phyloP scores from a whole-genome alignment of 306 rosid genomes.

The Trifolium fragiferum region DNA sequence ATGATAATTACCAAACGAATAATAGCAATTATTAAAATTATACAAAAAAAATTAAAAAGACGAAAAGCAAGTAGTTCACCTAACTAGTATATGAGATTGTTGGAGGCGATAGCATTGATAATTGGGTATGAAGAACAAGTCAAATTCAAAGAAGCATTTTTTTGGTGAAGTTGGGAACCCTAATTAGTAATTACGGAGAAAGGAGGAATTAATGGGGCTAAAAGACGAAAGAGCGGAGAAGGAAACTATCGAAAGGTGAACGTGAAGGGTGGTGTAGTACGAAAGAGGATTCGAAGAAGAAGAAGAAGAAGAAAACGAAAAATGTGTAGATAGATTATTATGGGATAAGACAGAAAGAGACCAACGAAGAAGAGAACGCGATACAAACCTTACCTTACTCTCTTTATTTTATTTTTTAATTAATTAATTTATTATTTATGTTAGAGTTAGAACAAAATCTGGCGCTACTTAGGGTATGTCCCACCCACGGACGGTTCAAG shows the following conservation, averaged over 20 bases:
- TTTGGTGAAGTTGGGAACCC: conserved; percentile 30
- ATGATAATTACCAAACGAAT: neutral
- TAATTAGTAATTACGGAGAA: conserved; percentile 16
- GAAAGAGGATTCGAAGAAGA: neutral
- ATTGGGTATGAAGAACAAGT: conserved; percentile 33
- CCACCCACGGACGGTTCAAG: neutral
- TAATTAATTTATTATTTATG: no score
- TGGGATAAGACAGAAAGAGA: conserved; percentile 39
- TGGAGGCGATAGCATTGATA: conserved; percentile 21
- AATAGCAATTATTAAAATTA: conserved; percentile 3
- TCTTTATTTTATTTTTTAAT: neutral
- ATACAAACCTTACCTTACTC: neutral
- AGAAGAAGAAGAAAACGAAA: neutral
- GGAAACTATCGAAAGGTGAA: neutral
- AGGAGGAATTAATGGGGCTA: neutral
- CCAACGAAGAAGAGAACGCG: neutral
- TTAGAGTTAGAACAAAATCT: neutral
- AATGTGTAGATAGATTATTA: neutral
- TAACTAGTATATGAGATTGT: neutral
- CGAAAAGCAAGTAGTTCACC: conserved; percentile 19
- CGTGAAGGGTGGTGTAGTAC: neutral
- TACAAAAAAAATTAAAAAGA: neutral
- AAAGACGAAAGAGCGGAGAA: neutral
- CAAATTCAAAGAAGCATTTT: conserved; percentile 3
- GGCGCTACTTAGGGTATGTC: conserved; percentile 6